A percentile compares a stretch with the other conserved stretches of the same genome.
Evolutionary conservation across 1,284 basidiomycete species (phyloP).

Genomic region (Malassezia caprae): DNA sequence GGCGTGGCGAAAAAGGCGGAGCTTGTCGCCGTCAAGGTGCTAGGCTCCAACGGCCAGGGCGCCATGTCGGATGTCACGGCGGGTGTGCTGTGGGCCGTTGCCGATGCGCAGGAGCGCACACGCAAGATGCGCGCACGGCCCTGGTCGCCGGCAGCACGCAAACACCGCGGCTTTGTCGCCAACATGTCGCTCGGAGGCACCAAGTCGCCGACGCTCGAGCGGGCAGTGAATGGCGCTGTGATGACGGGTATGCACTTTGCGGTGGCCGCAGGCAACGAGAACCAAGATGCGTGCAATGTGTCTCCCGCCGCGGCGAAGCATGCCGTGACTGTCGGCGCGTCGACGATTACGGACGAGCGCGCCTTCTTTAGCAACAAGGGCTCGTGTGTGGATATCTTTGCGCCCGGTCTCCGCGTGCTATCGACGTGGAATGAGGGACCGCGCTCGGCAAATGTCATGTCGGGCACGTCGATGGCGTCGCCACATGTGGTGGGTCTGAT

Average conservation of each 20-base stretch:
- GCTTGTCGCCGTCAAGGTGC: constrained; percentile 92
- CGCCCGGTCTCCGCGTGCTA: constrained; percentile 66
- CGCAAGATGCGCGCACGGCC: constrained; percentile 58
- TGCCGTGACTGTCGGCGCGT: constrained; percentile 67
- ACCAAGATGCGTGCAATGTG: constrained; percentile 66
- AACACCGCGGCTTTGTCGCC: constrained; percentile 86
- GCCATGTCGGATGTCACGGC: constrained; percentile 86
- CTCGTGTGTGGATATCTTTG: constrained; percentile 70
- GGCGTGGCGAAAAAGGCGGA: constrained; percentile 91
- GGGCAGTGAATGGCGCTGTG: constrained; percentile 75
- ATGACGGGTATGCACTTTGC: constrained; percentile 75
- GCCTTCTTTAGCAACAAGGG: constrained; percentile 64
- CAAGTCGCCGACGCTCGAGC: constrained; percentile 77
- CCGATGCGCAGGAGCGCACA: constrained; percentile 56
- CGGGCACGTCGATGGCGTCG: constrained; percentile 57
- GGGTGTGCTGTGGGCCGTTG: constrained; percentile 61
- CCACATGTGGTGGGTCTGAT: constrained; percentile 52
- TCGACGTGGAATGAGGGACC: constrained; percentile 50
- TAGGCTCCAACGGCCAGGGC: constrained; percentile 83
- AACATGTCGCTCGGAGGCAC: constrained; percentile 97
- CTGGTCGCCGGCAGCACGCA: constrained; percentile 58
- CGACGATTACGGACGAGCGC: constrained; percentile 57
- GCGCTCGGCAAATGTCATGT: constrained; percentile 60
- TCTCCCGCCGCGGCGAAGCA: constrained; percentile 60
- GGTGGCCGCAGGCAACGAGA: constrained; percentile 61